Evolutionary conservation across 768 basidiomycete species (phyloP), one percentile per base, ranked within the genome.

Genomic region (Suillus variegatus): DNA sequence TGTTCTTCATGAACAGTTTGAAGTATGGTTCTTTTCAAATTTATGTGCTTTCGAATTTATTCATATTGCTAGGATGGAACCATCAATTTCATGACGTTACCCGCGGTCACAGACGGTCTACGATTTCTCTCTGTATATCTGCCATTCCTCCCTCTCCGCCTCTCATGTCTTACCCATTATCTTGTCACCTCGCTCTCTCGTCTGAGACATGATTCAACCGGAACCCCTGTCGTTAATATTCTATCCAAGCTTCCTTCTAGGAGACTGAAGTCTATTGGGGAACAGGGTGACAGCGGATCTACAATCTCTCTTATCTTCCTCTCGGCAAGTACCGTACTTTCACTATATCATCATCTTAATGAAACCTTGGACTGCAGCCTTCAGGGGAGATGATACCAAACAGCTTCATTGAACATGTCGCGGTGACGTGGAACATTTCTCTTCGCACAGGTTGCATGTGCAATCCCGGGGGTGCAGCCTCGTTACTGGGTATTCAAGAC

Each of bases 391-490:
- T 88, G 80, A 77, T 92, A 6, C 86, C 91, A 0, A 88, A 89
- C 67, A 86, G 87, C 3, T 92, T 92, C 75, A 82, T 93, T 70
- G 91, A 91, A 71, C 81, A 88, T 69, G 82, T 88, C 1, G 91
- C 92, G 16, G 82, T 87, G 20, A 80, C 76, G 61, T 82, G 84
- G 67, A 85, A 82, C 60, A 88, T 94, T 64, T 93, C 92, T 20
- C 77, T 94, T 40, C 88, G 93, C 51, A 92, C 92, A 3, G 93
- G 93, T 0, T 95, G 93, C 74, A 89, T 94, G 86, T 95, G 93
- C 73, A 95, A 94, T 68, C 91, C 93, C 18, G 93, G 93, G 12
- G 93, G 88, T 20, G 90, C 92, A 0, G 87, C 91, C 1, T 85
- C 89, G 6, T 77, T 94, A 18, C 82, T 93, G 6, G 88, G 88